Evolutionary conservation across 2,329 filamentous ascomycete genomes (phyloP).

Genomic region (Byssochlamys sp.): DNA sequence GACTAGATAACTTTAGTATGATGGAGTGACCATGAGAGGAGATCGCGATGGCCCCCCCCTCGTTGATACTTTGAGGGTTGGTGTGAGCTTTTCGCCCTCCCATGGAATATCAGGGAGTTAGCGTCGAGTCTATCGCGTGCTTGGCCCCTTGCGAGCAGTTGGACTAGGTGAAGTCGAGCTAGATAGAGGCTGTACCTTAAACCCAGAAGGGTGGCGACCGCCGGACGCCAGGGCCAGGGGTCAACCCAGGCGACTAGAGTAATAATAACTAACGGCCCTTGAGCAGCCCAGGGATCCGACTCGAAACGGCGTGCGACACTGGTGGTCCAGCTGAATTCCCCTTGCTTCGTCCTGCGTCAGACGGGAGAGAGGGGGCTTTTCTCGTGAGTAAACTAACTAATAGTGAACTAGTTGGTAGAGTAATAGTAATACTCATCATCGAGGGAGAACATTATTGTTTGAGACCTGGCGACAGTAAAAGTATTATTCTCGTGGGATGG

Average conservation of each 20-base stretch:
- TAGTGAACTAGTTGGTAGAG: too few species aligned
- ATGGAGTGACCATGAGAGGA: not conserved
- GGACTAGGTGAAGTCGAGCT: not conserved
- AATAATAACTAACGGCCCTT: not conserved
- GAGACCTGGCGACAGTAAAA: too few species aligned
- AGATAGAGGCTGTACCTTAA: not conserved
- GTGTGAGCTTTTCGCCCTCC: not conserved
- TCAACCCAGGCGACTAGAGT: not conserved
- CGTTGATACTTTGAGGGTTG: not conserved
- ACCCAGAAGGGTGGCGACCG: not conserved
- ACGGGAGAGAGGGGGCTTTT: not conserved
- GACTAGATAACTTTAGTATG: not conserved
- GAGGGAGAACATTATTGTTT: too few species aligned
- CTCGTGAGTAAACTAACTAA: not conserved
- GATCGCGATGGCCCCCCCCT: not conserved
- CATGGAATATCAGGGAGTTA: not conserved
- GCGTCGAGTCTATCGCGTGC: not conserved
- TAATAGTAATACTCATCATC: too few species aligned
- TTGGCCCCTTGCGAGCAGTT: not conserved
- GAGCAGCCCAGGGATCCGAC: not conserved
- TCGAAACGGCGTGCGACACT: not conserved
- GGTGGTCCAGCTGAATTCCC: conserved; percentile 5
- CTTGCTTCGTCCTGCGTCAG: conserved; percentile 13
- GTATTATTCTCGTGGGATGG: too few species aligned
- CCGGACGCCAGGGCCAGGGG: not conserved